phyloP scores from a whole-genome alignment of 108 stramenopile genomes.

The Mayamaea pseudoterrestris region DNA sequence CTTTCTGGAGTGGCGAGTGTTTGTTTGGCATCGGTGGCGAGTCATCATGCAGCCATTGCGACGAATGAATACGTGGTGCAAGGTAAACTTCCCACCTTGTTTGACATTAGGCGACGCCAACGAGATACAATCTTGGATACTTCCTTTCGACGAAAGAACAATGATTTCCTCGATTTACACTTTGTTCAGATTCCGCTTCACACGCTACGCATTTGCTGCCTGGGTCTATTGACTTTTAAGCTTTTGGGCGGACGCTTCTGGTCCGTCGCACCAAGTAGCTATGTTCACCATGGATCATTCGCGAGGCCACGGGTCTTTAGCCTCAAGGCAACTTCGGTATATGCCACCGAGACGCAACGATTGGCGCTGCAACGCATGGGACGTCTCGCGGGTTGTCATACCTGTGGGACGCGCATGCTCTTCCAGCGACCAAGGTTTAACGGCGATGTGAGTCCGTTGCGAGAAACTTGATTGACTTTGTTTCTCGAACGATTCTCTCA shows the following conservation, averaged over 20 bases:
- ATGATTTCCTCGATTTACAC: conserved; percentile 1
- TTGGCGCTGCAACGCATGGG: conserved; percentile 41
- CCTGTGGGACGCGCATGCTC: conserved; percentile 54
- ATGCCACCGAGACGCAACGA: conserved; percentile 58
- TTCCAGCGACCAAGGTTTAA: conserved; percentile 8
- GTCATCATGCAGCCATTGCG: conserved; percentile 34
- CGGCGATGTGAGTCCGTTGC: too few species aligned
- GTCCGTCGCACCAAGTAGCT: conserved; percentile 69
- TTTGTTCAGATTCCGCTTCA: conserved; percentile 12
- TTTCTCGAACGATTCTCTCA: background rate
- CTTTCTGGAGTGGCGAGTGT: conserved; percentile 44
- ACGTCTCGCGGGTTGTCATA: conserved; percentile 64
- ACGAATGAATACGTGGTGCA: conserved; percentile 2
- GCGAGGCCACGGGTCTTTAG: conserved; percentile 31
- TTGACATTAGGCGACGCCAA: background rate
- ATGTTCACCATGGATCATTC: conserved; percentile 67
- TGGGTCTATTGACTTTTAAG: conserved; percentile 65
- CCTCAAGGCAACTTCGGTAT: conserved; percentile 47
- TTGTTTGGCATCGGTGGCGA: conserved; percentile 42
- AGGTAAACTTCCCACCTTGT: background rate
- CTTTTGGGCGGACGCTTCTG: conserved; percentile 62
- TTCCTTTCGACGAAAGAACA: background rate
- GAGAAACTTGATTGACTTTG: background rate
- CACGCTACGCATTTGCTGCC: conserved; percentile 33
- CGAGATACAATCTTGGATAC: background rate